Evolutionary conservation across 78 protist species (phyloP).

Genomic region (Dictyostelium intermedium): DNA sequence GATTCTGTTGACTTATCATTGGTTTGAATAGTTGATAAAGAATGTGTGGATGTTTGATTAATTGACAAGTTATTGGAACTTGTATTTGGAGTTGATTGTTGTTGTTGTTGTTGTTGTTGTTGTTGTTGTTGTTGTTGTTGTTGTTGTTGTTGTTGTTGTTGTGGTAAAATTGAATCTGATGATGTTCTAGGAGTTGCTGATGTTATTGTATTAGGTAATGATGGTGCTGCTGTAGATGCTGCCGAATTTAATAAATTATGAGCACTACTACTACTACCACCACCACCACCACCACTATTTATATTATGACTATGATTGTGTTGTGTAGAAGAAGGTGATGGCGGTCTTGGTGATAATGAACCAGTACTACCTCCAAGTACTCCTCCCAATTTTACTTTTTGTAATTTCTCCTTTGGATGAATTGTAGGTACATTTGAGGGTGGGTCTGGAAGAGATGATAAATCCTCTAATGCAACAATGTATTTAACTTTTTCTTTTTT

Average conservation of each 20-base stretch:
- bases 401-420: neutral
- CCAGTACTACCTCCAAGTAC: neutral
- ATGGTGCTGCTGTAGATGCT: neutral
- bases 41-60: neutral
- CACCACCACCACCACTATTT: neutral
- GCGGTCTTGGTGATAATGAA: conserved; percentile 13
- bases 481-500: neutral
- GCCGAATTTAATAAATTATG: conserved; percentile 3
- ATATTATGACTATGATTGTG: neutral
- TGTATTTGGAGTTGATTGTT: neutral
- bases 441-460: conserved; percentile 59
- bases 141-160: neutral
- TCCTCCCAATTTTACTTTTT: neutral
- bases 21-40: neutral
- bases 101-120: neutral
- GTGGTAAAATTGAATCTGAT: neutral
- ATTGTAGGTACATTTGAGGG: conserved; percentile 38
- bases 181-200: neutral
- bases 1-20: neutral
- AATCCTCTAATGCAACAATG: neutral
- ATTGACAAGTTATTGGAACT: neutral
- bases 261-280: neutral
- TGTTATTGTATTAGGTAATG: neutral
- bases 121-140: neutral
- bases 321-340: neutral